Percentiles rank a stretch among this genome's conserved stretches.
These are phyloP conservation scores for Alternaria sp. DNA, from an alignment of 2,329 filamentous ascomycete species.

Conservation along the genomic window DNA sequence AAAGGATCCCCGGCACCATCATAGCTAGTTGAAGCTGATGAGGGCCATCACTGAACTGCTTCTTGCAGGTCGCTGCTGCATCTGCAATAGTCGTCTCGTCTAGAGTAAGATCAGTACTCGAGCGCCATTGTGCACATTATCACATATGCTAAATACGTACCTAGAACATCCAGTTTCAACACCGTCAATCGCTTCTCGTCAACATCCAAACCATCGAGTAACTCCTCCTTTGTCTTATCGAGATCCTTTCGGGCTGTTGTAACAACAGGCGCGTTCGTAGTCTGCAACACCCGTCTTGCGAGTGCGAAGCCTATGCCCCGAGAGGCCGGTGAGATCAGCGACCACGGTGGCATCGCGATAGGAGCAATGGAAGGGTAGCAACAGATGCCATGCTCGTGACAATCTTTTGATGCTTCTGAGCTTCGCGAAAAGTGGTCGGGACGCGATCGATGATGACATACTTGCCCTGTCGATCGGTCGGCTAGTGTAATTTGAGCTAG, in stretches of 20 bases:
- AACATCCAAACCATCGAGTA: conserved; percentile 61
- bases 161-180: conserved; percentile 64
- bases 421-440: conserved; percentile 15
- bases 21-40: conserved; percentile 73
- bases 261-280: conserved; percentile 66
- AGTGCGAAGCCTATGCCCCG: conserved; percentile 70
- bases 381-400: conserved; percentile 16
- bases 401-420: conserved; percentile 3
- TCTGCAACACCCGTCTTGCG: conserved; percentile 64
- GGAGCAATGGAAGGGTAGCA: not conserved
- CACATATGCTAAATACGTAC: conserved; percentile 49
- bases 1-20: conserved; percentile 74
- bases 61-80: conserved; percentile 63
- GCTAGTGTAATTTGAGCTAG: conserved; percentile 15
- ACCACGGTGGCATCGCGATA: conserved; percentile 56
- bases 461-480: conserved; percentile 34
- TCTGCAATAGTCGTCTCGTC: conserved; percentile 69
- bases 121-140: not conserved
- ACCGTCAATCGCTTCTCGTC: conserved; percentile 60
- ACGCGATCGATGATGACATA: conserved; percentile 46
- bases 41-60: conserved; percentile 58
- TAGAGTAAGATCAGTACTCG: conserved; percentile 30
- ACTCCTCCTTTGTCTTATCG: conserved; percentile 56
- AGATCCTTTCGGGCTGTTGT: conserved; percentile 67
- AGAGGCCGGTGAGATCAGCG: conserved; percentile 66